Percentiles rank a stretch among this genome's conserved stretches.
Evolutionary conservation across 1,284 basidiomycete genomes (phyloP).

Genomic region (Ustilago loliicola): DNA sequence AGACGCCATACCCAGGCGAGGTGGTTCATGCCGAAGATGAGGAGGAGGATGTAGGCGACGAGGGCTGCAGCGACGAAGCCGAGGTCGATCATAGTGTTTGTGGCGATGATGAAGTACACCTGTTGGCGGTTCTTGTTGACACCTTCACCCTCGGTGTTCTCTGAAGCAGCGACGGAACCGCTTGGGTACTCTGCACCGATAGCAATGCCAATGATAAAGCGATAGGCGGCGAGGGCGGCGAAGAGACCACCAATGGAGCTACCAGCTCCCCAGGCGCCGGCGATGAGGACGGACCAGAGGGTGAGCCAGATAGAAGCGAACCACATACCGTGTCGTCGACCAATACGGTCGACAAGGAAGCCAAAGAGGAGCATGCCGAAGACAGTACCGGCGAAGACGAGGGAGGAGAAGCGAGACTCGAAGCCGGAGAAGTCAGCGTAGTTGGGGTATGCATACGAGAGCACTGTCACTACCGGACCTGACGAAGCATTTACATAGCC

Average conservation of each 20-base stretch:
- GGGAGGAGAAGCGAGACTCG: constrained; percentile 56
- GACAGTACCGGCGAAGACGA: constrained; percentile 75
- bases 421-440: constrained; percentile 38
- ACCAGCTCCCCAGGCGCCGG: constrained; percentile 83
- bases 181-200: constrained; percentile 91
- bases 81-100: constrained; percentile 81
- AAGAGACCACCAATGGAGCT: constrained; percentile 80
- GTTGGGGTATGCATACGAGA: constrained; percentile 50
- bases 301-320: constrained; percentile 64
- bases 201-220: constrained; percentile 69
- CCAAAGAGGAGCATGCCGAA: constrained; percentile 75
- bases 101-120: constrained; percentile 83
- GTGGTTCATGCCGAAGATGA: constrained; percentile 75
- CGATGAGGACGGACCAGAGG: constrained; percentile 75
- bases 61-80: constrained; percentile 88
- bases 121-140: constrained; percentile 85
- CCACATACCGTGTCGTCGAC: constrained; percentile 89
- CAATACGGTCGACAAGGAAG: constrained; percentile 80
- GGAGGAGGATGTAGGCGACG: constrained; percentile 77
- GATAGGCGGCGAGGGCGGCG: constrained; percentile 83
- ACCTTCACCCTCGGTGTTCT: constrained; percentile 82
- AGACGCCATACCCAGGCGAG: constrained; percentile 76
- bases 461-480: constrained; percentile 58
- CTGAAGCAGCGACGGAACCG: constrained; percentile 89
- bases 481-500: constrained; percentile 63